phyloP scores from a whole-genome alignment of 495 filamentous ascomycete species.

The Neurospora sp. region DNA sequence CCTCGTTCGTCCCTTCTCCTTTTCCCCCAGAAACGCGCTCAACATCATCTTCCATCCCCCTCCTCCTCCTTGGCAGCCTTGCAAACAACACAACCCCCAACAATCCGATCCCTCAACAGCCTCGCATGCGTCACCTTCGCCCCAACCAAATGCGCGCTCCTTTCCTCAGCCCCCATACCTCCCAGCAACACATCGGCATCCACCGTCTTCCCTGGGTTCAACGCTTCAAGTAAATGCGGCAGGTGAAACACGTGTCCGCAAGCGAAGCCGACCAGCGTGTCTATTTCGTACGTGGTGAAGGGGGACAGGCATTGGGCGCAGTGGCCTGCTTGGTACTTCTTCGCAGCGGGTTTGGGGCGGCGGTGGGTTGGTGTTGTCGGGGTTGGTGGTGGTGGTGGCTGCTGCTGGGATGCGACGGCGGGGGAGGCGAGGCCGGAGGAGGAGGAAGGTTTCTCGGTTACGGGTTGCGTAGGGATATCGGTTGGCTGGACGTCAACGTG shows the following conservation, averaged over 20 bases:
- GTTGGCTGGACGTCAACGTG: slow-evolving; percentile 30
- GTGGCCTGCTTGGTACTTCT: slow-evolving; percentile 35
- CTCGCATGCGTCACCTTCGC: slow-evolving; percentile 86
- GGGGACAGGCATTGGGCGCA: slow-evolving; percentile 55
- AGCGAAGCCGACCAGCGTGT: slow-evolving; percentile 80
- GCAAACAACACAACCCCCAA: slow-evolving; percentile 63
- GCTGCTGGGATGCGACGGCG: background rate
- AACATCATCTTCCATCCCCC: background rate
- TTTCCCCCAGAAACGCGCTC: background rate
- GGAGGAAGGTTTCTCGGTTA: slow-evolving; percentile 7
- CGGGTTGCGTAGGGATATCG: slow-evolving; percentile 11
- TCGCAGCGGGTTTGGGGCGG: background rate
- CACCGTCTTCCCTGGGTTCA: slow-evolving; percentile 29
- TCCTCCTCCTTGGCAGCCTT: slow-evolving; percentile 8
- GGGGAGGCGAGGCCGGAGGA: background rate
- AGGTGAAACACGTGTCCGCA: slow-evolving; percentile 91
- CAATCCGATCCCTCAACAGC: slow-evolving; percentile 59
- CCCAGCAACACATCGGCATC: slow-evolving; percentile 14
- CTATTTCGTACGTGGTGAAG: slow-evolving; percentile 51
- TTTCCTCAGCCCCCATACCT: slow-evolving; percentile 28
- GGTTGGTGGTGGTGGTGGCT: background rate
- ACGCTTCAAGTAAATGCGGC: slow-evolving; percentile 54
- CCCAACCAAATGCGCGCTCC: slow-evolving; percentile 44
- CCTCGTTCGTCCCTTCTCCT: background rate
- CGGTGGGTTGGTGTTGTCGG: slow-evolving; percentile 5